Evolutionary conservation across 805 yeast species (phyloP).

Genomic region (Metschnikowia cubensis): DNA sequence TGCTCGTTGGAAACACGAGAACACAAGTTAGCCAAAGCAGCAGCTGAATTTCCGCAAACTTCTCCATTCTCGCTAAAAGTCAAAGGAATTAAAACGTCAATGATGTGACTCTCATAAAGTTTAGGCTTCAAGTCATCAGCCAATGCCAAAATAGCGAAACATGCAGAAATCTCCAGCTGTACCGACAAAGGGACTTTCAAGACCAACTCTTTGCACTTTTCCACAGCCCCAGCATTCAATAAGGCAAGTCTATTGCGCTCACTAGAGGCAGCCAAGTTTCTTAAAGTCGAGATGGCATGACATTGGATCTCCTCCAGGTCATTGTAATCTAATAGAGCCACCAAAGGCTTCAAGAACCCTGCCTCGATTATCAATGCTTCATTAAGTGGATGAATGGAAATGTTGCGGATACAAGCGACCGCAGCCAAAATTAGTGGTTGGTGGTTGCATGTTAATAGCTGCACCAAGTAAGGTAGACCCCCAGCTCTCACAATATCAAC

Average conservation of each 20-base stretch:
- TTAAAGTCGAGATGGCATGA: conserved; percentile 92
- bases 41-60: conserved; percentile 97
- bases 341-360: conserved; percentile 90
- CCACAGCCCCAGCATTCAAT: conserved; percentile 92
- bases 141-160: conserved; percentile 92
- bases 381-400: conserved; percentile 93
- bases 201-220: conserved; percentile 85
- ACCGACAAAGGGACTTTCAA: conserved; percentile 84
- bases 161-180: conserved; percentile 94
- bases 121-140: conserved; percentile 92
- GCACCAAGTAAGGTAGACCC: conserved; percentile 91
- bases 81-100: conserved; percentile 86
- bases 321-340: conserved; percentile 72
- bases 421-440: conserved; percentile 93
- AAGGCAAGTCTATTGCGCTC: conserved; percentile 90
- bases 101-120: conserved; percentile 75
- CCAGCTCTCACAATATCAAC: conserved; percentile 93
- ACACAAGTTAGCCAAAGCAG: conserved; percentile 93
- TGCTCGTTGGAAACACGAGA: conserved; percentile 81
- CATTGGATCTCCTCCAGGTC: conserved; percentile 97
- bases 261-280: conserved; percentile 93
- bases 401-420: conserved; percentile 96
- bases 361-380: conserved; percentile 96
- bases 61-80: conserved; percentile 86
- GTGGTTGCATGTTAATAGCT: conserved; percentile 80